Conservation (phyloP, 805 yeast genomes). For the Blastobotrys attinorum region DNA sequence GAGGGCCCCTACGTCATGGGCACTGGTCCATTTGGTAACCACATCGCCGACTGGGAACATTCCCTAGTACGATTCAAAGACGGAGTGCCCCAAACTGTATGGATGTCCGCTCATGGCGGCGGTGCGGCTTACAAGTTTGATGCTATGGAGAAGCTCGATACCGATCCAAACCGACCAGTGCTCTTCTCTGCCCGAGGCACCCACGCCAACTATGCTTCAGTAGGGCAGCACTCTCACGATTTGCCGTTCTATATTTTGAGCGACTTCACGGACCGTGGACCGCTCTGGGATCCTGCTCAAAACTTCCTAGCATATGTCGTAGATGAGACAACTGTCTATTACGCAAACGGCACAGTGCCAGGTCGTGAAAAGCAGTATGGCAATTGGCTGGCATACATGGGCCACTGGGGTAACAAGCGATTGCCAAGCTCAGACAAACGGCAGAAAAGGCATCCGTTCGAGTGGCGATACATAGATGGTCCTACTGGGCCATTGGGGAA, state of each 20-base stretch:
- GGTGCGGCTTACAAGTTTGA: constrained; percentile 80
- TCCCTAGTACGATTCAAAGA: constrained; percentile 74
- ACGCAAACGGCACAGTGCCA: constrained; percentile 33
- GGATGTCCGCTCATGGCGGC: constrained; percentile 99
- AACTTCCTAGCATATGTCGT: constrained; percentile 77
- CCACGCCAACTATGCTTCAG: constrained; percentile 94
- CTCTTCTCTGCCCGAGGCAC: constrained; percentile 92
- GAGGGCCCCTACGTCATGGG: constrained; percentile 98
- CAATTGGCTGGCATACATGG: constrained; percentile 72
- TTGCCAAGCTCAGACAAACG: constrained; percentile 61
- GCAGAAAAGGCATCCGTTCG: constrained; percentile 81
- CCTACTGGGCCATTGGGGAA: constrained; percentile 86
- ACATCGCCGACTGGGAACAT: constrained; percentile 98
- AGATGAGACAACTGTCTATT: constrained; percentile 47
- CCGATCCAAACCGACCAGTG: constrained; percentile 50
- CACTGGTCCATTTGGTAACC: constrained; percentile 93
- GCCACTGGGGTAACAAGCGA: constrained; percentile 88
- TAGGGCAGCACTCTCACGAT: constrained; percentile 94
- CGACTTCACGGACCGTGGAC: constrained; percentile 93
- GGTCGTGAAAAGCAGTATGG: constrained; percentile 51
- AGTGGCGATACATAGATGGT: constrained; percentile 86
- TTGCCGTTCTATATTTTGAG: constrained; percentile 83
- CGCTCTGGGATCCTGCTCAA: constrained; percentile 86
- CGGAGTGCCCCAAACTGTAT: constrained; percentile 72
- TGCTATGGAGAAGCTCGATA: constrained; percentile 59